Conservation (phyloP, 2,329 filamentous ascomycete species). For the Stromatinia cepivora region DNA sequence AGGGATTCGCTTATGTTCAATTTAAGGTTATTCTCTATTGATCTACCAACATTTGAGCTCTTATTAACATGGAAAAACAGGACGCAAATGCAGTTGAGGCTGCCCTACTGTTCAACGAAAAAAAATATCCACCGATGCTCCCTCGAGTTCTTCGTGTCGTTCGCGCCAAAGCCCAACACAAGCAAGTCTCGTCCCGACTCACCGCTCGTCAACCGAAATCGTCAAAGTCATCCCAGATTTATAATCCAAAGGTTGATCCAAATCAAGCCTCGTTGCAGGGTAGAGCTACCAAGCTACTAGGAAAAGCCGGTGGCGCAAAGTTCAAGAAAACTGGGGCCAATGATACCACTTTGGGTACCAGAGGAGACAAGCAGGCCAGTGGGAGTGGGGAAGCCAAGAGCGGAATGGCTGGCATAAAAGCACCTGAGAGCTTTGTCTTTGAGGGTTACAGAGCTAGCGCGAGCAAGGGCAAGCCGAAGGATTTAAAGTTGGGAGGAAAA, state of each 20-base stretch:
- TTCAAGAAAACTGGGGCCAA: slow-evolving; percentile 40
- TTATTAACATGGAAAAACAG: slow-evolving; percentile 42
- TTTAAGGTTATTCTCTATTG: slow-evolving; percentile 60
- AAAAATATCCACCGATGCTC: slow-evolving; percentile 93
- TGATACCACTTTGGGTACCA: slow-evolving; percentile 32
- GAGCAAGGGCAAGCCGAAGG: slow-evolving; percentile 63
- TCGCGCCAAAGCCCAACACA: slow-evolving; percentile 59
- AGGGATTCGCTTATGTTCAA: slow-evolving; percentile 97
- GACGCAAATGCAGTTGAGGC: slow-evolving; percentile 86
- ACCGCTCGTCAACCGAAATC: slow-evolving; percentile 44
- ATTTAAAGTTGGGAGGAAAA: slow-evolving; percentile 58
- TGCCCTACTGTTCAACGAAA: slow-evolving; percentile 83
- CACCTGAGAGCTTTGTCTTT: slow-evolving; percentile 74
- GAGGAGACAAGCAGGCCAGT: slow-evolving; percentile 25
- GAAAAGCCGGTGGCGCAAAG: slow-evolving; percentile 61
- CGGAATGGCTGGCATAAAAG: slow-evolving; percentile 42
- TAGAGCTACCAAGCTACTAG: slow-evolving; percentile 73
- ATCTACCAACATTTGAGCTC: neutral
- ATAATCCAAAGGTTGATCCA: slow-evolving; percentile 69
- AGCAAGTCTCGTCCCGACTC: slow-evolving; percentile 38
- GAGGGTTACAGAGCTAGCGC: slow-evolving; percentile 74
- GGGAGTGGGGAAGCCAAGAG: slow-evolving; percentile 11
- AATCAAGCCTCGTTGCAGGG: slow-evolving; percentile 71
- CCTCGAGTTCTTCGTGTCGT: slow-evolving; percentile 83
- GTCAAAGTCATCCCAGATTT: slow-evolving; percentile 43